Evolutionary conservation across 2,329 filamentous ascomycete genomes (phyloP), one percentile per base, ranked within the genome.

Genomic region (Beauveria sp.): DNA sequence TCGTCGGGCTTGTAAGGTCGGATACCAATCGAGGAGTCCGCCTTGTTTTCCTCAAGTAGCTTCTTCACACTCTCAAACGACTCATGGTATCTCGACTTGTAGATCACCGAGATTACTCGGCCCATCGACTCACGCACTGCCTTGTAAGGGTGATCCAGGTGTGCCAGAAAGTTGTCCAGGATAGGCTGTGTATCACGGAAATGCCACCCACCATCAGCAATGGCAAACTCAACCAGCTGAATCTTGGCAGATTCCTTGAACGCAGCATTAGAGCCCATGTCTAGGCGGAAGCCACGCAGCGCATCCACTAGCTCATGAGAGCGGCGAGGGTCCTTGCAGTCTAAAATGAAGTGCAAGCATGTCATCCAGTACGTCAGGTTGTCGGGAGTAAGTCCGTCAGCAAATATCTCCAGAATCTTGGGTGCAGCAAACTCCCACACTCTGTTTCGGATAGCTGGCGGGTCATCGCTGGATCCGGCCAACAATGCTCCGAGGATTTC

Each of bases 211-310:
- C 87, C 85, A 68, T 96, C 92, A 50, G 87, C 86, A 63, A 99
- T 89, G 64, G 90, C 84, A 66, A 96, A 91, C 67, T 97, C 91
- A 20, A 99, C 80, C 34, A 99, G 79, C 66, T 95, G 88, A 18
- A 99, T 91, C 77, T 98, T 97, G 30, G 93, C 96, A 60, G 93
- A 96, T 73, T 99, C 96, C 73, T 99, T 99, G 82, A 99, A 99
- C 0, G 95, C 95, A 4, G 96, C 95, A 71, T 98, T 97, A 0
- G 93, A 97, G 6, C 85, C 81, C 88, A 98, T 93, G 71, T 99
- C 95, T 10, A 99, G 81, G 34, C 91, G 85, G 83, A 98, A 98
- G 59, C 87, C 85, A 52, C 89, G 85, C 22, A 99, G 80, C 74
- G 86, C 88, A 65, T 95, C 88, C 42, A 96, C 84, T 65, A 99